A percentile compares a stretch with the other conserved stretches of the same genome.
These are phyloP conservation scores for Catharanthus roseus DNA, from an alignment of 257 asterid genomes.

Conservation along the genomic window DNA sequence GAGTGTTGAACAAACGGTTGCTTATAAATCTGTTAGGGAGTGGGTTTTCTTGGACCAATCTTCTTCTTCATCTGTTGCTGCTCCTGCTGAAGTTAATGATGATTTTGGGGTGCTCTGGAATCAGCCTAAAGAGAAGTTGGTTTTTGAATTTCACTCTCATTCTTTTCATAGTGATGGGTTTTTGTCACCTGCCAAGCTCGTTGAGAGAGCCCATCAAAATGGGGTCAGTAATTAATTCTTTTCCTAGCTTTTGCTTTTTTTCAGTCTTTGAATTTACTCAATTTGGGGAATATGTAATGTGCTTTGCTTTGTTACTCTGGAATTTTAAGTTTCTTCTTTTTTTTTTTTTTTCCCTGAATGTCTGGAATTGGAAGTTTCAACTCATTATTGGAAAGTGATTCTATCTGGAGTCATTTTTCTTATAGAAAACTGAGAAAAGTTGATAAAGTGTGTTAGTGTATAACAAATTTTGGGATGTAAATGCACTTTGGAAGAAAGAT, in stretches of 20 bases:
- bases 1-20: slow-evolving; percentile 78
- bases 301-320: slow-evolving; percentile 10
- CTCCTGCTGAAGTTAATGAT: slow-evolving; percentile 42
- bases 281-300: not conserved
- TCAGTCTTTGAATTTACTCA: not conserved
- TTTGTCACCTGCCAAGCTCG: slow-evolving; percentile 86
- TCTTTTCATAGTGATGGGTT: slow-evolving; percentile 88
- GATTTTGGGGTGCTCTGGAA: slow-evolving; percentile 74
- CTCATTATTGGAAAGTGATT: too few species aligned
- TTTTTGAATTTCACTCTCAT: slow-evolving; percentile 83
- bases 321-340: too few species aligned
- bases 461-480: too few species aligned
- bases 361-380: too few species aligned
- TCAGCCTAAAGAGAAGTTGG: slow-evolving; percentile 70
- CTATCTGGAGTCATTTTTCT: not conserved
- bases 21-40: slow-evolving; percentile 72
- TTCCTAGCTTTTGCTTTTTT: not conserved
- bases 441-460: not conserved
- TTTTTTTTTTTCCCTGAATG: too few species aligned
- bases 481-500: too few species aligned
- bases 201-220: slow-evolving; percentile 89
- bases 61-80: slow-evolving; percentile 17
- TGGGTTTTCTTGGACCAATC: slow-evolving; percentile 79
- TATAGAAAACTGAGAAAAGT: not conserved
- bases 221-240: slow-evolving; percentile 55